A percentile compares a stretch with the other conserved stretches of the same genome.
These are phyloP conservation scores for Xylaria telfairii DNA, from an alignment of 495 filamentous ascomycete genomes.

Conservation along the genomic window DNA sequence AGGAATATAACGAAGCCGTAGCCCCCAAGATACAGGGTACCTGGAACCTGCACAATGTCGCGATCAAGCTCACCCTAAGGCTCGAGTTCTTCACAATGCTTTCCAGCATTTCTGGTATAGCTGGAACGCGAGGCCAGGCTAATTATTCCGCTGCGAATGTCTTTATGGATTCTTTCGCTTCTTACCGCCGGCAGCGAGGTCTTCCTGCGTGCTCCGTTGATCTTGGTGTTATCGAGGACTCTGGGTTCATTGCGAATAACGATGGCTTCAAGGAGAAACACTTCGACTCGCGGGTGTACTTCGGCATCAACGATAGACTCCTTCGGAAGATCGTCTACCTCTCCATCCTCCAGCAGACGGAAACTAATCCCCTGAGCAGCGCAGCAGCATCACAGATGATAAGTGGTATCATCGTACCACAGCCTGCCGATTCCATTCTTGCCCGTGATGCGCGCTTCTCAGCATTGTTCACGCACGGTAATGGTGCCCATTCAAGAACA, in stretches of 20 bases:
- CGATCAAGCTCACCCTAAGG: conserved; percentile 41
- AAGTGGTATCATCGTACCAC: neutral
- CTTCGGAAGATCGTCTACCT: neutral
- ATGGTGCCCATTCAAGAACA: neutral
- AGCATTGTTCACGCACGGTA: neutral
- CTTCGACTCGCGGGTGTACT: neutral
- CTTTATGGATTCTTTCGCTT: conserved; percentile 59
- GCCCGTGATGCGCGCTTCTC: neutral
- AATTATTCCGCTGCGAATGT: conserved; percentile 65
- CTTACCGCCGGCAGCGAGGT: conserved; percentile 46
- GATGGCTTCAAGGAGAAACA: neutral
- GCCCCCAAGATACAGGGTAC: conserved; percentile 57
- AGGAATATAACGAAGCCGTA: conserved; percentile 51
- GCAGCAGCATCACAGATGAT: neutral
- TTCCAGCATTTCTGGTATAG: conserved; percentile 60
- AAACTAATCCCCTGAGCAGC: neutral
- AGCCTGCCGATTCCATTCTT: neutral
- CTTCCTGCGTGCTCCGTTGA: conserved; percentile 56
- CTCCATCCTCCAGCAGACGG: neutral
- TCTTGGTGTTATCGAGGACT: conserved; percentile 57
- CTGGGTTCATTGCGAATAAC: conserved; percentile 54
- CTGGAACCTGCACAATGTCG: conserved; percentile 59
- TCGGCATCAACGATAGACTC: neutral
- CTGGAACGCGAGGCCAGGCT: conserved; percentile 64
- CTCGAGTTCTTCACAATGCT: conserved; percentile 71